These are phyloP conservation scores for Angomonas ambiguus DNA, from an alignment of 208 protist genomes.

Conservation along the genomic window DNA sequence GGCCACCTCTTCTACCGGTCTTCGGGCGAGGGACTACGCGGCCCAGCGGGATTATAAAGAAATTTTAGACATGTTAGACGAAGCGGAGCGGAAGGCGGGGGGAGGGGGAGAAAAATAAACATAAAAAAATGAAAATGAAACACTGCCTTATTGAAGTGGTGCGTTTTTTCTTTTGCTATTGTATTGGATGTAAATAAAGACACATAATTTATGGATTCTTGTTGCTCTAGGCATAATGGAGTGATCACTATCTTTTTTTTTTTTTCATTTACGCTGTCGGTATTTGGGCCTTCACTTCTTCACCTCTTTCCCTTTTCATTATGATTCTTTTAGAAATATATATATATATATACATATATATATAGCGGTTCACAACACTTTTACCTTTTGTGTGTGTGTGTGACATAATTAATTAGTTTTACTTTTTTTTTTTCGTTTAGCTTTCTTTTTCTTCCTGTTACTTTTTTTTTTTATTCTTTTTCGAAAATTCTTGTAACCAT, in stretches of 20 bases:
- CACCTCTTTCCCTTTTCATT: constrained; percentile 10
- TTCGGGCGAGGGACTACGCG: constrained; percentile 69
- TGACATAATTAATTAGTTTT: background rate
- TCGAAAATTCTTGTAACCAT: constrained; percentile 3
- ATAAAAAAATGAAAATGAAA: background rate
- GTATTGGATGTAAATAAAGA: too few species aligned
- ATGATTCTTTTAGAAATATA: constrained; percentile 3
- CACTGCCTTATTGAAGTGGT: background rate
- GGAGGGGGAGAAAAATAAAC: background rate
- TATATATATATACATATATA: background rate
- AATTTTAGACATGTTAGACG: constrained; percentile 51
- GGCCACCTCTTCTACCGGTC: constrained; percentile 45
- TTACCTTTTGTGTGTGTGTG: background rate
- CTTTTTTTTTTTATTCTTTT: constrained; percentile 6
- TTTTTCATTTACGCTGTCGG: constrained; percentile 4
- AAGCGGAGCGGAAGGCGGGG: constrained; percentile 13
- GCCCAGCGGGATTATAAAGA: constrained; percentile 47
- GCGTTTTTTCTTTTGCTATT: too few species aligned
- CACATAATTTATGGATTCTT: too few species aligned
- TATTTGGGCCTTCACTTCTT: constrained; percentile 14
- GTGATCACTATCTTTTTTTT: constrained; percentile 1
- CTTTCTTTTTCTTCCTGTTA: background rate
- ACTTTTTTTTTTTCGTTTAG: constrained; percentile 4
- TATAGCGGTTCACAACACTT: background rate
- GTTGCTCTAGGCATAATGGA: too few species aligned